phyloP scores from a whole-genome alignment of 2,329 filamentous ascomycete genomes.

The Trichophyton mentagrophytes region DNA sequence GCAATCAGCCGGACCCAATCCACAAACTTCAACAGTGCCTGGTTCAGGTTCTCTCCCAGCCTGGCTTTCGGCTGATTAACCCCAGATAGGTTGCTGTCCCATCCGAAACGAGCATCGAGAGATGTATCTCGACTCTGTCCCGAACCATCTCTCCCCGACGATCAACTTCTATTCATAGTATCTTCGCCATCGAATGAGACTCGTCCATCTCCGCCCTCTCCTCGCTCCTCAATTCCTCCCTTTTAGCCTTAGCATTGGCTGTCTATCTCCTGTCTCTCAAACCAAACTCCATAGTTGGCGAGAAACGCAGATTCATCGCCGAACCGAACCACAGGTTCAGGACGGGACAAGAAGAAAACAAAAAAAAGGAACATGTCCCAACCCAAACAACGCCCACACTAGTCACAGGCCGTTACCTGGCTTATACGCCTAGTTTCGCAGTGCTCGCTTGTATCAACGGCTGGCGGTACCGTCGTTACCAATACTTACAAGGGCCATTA shows the following conservation, averaged over 20 bases:
- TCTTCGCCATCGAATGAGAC: background rate
- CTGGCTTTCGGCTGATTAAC: background rate
- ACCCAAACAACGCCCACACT: background rate
- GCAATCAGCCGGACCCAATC: background rate
- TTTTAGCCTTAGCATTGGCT: background rate
- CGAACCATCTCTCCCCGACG: background rate
- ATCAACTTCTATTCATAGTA: constrained; percentile 1
- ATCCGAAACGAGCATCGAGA: background rate
- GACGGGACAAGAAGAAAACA: background rate
- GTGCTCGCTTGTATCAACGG: background rate
- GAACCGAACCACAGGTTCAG: constrained; percentile 2
- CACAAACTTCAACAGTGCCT: background rate
- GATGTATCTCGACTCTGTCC: background rate
- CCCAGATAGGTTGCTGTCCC: background rate
- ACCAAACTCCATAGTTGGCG: background rate
- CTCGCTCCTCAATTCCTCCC: background rate
- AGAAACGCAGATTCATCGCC: background rate
- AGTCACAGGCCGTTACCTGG: background rate
- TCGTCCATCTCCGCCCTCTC: background rate
- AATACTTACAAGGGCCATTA: background rate
- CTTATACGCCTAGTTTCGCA: background rate
- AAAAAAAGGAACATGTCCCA: background rate
- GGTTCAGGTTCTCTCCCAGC: background rate
- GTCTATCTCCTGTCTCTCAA: background rate
- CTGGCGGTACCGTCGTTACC: background rate